Evolutionary conservation across 345 rosid genomes (phyloP), one percentile per base, ranked within the genome.

Genomic region (Rhodamnia rubescens): DNA sequence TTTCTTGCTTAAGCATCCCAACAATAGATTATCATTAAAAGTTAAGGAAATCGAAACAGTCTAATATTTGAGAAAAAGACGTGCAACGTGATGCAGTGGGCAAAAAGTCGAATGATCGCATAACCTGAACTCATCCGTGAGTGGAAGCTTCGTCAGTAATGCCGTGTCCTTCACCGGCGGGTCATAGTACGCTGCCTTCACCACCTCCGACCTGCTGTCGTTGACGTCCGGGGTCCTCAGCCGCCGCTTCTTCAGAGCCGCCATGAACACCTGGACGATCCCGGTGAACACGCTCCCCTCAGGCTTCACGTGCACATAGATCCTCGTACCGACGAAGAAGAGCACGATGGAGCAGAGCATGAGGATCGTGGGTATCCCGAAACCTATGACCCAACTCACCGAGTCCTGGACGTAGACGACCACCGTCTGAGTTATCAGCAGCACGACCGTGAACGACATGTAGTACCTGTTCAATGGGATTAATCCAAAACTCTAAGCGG

Each of bases 321-420:
- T 59, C 87, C 84, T 94, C 5, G 84, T 91, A 5, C 99, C 99
- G 53, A 90, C 8, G 50, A 92, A 88, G 87, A 93, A 93, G 29
- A 95, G 53, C 47, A 90, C n/a, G 57, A 95, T 90, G 3, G 98
- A 89, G n/a, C 64, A 57, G 47, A 86, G 11, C 94, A 94, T 94
- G 53, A 91, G 91, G 82, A 61, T 22, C 4, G 98, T 92, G 36
- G 98, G 99, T 5, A 97, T 92, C 2, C 92, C 95, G 81, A 95
- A 95, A 0, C 99, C 99, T 6, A 91, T 20, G 11, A 87, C 91
- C 99, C 98, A 97, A 69, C 98, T 95, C 24, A 97, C 81, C 14
- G 92, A 87, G 86, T 93, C 92, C 85, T 97, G 99, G 85, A 97
- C 82, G 83, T 97, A 97, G 27, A 95, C 91, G 85, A 96, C 89